Percentiles rank a stretch among this genome's conserved stretches.
Evolutionary conservation across 176 grass and related monocot species (phyloP).

Genomic region (Cenchrus purpureus): DNA sequence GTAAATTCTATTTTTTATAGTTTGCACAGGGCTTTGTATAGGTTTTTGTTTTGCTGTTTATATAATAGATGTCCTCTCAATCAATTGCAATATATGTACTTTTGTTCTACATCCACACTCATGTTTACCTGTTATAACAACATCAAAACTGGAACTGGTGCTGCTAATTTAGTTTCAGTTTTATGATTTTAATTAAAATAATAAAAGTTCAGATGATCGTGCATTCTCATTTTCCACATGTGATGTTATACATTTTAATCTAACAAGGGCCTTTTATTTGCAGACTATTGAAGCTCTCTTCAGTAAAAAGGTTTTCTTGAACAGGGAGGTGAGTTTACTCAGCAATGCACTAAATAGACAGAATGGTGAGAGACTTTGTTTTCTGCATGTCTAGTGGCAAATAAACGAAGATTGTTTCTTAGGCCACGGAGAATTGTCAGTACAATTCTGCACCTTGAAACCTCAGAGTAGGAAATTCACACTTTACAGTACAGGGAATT

Average conservation of each 20-base stretch:
- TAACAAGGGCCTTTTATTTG: slow-evolving; percentile 55
- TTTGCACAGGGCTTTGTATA: not conserved
- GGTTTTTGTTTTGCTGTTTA: not conserved
- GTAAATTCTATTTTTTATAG: slow-evolving; percentile 13
- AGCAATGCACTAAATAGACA: slow-evolving; percentile 4
- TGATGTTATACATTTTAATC: slow-evolving; percentile 32
- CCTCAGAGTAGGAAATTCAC: slow-evolving; percentile 26
- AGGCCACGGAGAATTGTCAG: not conserved
- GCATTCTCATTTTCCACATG: slow-evolving; percentile 21
- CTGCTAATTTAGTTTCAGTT: slow-evolving; percentile 22
- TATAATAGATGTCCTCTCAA: not conserved
- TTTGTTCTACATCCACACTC: slow-evolving; percentile 4
- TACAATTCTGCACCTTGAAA: not conserved
- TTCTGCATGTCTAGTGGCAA: not conserved
- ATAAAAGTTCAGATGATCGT: slow-evolving; percentile 23
- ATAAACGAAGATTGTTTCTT: not conserved
- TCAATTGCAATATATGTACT: slow-evolving; percentile 5
- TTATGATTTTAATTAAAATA: slow-evolving; percentile 5
- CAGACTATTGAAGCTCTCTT: slow-evolving; percentile 95
- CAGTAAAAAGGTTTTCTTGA: slow-evolving; percentile 82
- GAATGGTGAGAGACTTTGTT: not conserved
- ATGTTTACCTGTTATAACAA: not conserved
- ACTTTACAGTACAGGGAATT: slow-evolving; percentile 9
- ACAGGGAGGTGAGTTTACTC: slow-evolving; percentile 76
- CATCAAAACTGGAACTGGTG: slow-evolving; percentile 15